Base-by-base conservation (phyloP, 2,329 filamentous ascomycete genomes). In the Dactylellina leptospora region DNA sequence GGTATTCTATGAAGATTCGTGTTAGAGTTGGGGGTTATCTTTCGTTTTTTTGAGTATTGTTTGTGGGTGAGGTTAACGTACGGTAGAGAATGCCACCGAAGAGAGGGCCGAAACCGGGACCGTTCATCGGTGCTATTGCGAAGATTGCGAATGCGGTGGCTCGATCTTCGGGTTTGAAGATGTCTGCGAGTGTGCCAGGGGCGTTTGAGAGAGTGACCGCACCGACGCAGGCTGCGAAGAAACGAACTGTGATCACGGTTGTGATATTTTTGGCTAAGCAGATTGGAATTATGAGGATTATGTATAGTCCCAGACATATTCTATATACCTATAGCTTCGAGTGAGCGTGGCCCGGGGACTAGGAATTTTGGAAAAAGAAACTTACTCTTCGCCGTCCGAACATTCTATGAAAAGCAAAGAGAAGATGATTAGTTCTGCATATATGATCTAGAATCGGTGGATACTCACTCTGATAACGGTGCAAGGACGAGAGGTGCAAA, bases 101-200 rank as follows among this genome's bases (percentile, higher is more conserved):
- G 0, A 93, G 81, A 0, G 90, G 89, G 0, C 89, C 88, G 1
- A 75, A 76, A 73, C 76, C 81, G 55, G 80, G 90, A 13, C 90
- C 92, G 77, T 96, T 96, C 79, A 96, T 85, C 0, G 93, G 92
- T 0, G 91, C 92, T 59, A 96, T 87, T 72, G 85, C 86, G 87
- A 92, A 96, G 30, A 96, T 83, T 3, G 88, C 91, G 80, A 96
- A 91, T 42, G 89, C 89, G n/a, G 95, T 81, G 1, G 91, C 91
- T 13, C 93, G 87, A 76, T 90, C 87, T 51, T 96, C 87, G 47
- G 93, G 90, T 11, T 85, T 84, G n/a, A 91, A 87, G 53, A 96
- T 88, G 78, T 97, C 93, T 25, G 90, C 88, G 9, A 96, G 85
- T 5, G 88, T 91, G 1, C 92, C 93, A 0, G 92, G 91, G 0